phyloP scores from a whole-genome alignment of 1,139 yeast species.

The Yamadazyma dushanensis region DNA sequence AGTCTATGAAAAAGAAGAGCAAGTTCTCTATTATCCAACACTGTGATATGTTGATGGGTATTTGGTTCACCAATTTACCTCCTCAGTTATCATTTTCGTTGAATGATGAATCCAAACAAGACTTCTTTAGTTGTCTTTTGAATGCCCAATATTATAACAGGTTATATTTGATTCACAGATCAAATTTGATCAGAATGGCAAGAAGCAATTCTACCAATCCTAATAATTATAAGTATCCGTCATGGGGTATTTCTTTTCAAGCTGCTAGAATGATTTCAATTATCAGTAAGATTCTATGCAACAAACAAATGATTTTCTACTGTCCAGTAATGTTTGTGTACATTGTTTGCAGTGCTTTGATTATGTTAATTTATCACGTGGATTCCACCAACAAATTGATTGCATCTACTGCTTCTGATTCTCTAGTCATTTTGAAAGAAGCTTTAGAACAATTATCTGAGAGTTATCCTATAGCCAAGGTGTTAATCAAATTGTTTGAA shows the following conservation, averaged over 20 bases:
- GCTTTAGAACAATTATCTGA: slow-evolving; percentile 55
- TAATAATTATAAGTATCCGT: slow-evolving; percentile 61
- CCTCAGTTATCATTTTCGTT: slow-evolving; percentile 62
- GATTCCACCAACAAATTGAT: slow-evolving; percentile 59
- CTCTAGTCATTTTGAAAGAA: slow-evolving; percentile 51
- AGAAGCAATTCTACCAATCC: slow-evolving; percentile 43
- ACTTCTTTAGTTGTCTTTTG: slow-evolving; percentile 58
- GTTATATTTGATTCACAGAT: slow-evolving; percentile 69
- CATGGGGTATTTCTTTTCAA: slow-evolving; percentile 85
- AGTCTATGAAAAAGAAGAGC: slow-evolving; percentile 47
- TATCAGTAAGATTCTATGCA: slow-evolving; percentile 59
- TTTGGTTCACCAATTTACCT: slow-evolving; percentile 75
- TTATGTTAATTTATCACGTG: slow-evolving; percentile 74
- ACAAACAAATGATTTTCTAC: slow-evolving; percentile 50
- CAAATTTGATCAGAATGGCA: slow-evolving; percentile 60
- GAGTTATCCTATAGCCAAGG: slow-evolving; percentile 46
- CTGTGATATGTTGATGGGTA: slow-evolving; percentile 79
- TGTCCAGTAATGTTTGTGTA: slow-evolving; percentile 60
- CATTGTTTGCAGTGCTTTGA: slow-evolving; percentile 65
- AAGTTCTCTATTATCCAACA: slow-evolving; percentile 61
- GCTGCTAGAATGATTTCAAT: slow-evolving; percentile 80
- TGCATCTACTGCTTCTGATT: slow-evolving; percentile 59
- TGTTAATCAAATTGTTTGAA: slow-evolving; percentile 42
- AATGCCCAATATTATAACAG: slow-evolving; percentile 76
- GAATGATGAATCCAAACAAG: slow-evolving; percentile 52